phyloP scores from a whole-genome alignment of 2,329 filamentous ascomycete genomes.

The Tympanopsis confertula region DNA sequence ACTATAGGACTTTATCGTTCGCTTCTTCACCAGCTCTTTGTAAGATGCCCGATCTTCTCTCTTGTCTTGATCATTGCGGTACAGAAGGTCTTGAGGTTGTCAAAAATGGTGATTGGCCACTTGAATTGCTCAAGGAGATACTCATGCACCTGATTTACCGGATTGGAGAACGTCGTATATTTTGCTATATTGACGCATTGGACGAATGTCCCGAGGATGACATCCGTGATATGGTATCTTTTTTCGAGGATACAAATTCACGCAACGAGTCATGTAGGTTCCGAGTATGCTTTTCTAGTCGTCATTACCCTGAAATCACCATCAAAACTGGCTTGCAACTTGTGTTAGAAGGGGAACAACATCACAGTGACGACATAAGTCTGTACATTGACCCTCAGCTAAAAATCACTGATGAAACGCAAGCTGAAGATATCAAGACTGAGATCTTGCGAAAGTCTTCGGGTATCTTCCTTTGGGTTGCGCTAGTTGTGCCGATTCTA shows the following conservation, averaged over 20 bases:
- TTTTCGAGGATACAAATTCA: conserved; percentile 20
- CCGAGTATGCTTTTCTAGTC: conserved; percentile 24
- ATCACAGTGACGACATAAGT: conserved; percentile 16
- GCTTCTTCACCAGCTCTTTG: conserved; percentile 30
- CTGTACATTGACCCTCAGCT: conserved; percentile 19
- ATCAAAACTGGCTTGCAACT: conserved; percentile 15
- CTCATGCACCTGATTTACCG: too few relatives aligned
- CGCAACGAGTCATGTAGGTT: conserved; percentile 5
- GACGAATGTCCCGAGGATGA: conserved; percentile 34
- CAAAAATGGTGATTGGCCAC: too few relatives aligned
- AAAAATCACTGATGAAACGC: conserved; percentile 9
- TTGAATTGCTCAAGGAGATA: too few relatives aligned
- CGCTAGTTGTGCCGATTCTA: conserved; percentile 28
- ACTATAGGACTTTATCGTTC: conserved; percentile 33
- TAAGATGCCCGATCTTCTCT: conserved; percentile 15
- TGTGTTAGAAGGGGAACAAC: conserved; percentile 19
- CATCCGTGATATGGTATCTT: conserved; percentile 26
- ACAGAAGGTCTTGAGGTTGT: too few relatives aligned
- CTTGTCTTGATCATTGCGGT: conserved; percentile 11
- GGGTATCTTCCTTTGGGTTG: conserved; percentile 32
- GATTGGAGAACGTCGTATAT: too few relatives aligned
- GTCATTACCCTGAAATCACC: conserved; percentile 28
- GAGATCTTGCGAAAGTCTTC: conserved; percentile 22
- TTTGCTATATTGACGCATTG: conserved; percentile 27
- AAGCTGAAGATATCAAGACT: conserved; percentile 10